Base-by-base conservation (phyloP, 2,329 filamentous ascomycete genomes). In the Hawksworthiomyces lignivorus region DNA sequence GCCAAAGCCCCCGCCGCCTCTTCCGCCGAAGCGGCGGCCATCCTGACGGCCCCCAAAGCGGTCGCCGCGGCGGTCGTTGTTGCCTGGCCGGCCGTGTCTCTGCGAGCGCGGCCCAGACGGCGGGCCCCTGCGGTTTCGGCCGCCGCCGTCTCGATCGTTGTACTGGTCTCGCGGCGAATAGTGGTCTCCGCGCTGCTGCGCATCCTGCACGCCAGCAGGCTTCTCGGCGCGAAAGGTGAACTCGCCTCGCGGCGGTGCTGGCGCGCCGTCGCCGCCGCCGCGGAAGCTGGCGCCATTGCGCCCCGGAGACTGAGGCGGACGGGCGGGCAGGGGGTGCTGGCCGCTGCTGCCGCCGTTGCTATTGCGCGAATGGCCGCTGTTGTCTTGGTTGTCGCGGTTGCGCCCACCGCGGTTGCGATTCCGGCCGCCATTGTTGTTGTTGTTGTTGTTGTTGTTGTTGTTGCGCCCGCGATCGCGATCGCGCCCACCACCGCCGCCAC, bases 151-250 rank as follows among this genome's bases (percentile, higher is more conserved):
- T 5, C 29, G 30, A 30, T 33, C 37, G 8, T 34, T 30, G 18
- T 32, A 41, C 19, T 10, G 29, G 36, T 19, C 48, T 45, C 28
- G 24, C 37, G 31, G 48, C 2, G 56, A 51, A 9, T 70, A 62
- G 22, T 61, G 58, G n/a, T 77, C 60, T 4, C 70, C 50, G 7
- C 73, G 72, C 36, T 69, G 69, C n/a, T 75, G 67, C 27, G 70
- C 60, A 8, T 69, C 61, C 15, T 62, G 56, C 14, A 77, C 59
- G 5, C 72, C 72, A 1, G 65, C 50, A 4, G 75, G 73, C 38
- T 70, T 71, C 10, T 75, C 67, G 31, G 69, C 59, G 7, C 70
- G 69, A 45, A 79, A 80, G 1, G 70, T 73, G 52, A 80, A 80
- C 38, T 77, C 72, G 28, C 72, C 56, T 38, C 63, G 63, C 10